Percentiles rank a stretch among this genome's conserved stretches.
Conservation (phyloP, 1,284 basidiomycete genomes). For the Cystobasidium slooffiae region DNA sequence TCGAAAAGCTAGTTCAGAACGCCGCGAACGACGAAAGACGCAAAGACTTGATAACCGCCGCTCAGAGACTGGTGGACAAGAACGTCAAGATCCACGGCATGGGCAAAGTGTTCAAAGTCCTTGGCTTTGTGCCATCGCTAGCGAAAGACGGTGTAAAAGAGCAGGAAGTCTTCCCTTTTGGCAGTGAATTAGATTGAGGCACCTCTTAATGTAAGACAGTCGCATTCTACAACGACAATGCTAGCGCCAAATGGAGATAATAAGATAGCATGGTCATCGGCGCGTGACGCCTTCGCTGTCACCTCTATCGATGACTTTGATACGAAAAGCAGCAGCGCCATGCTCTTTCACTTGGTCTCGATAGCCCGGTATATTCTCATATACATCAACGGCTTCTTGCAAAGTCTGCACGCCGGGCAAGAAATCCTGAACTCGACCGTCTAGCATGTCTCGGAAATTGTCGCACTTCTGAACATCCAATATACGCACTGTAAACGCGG, state of each 20-base stretch:
- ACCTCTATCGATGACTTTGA: slow-evolving; percentile 8
- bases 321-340: slow-evolving; percentile 21
- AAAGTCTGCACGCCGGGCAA: slow-evolving; percentile 15
- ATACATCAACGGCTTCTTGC: slow-evolving; percentile 9
- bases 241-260: too few relatives aligned
- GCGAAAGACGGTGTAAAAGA: background rate
- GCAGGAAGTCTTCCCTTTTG: slow-evolving; percentile 57
- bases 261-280: background rate
- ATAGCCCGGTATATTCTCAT: slow-evolving; percentile 25
- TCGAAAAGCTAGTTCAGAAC: slow-evolving; percentile 63
- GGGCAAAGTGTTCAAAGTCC: slow-evolving; percentile 62
- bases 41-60: slow-evolving; percentile 59
- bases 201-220: background rate
- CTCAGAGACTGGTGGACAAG: slow-evolving; percentile 62
- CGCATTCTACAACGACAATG: too few relatives aligned
- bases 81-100: slow-evolving; percentile 62
- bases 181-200: slow-evolving; percentile 31
- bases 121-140: slow-evolving; percentile 59
- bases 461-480: slow-evolving; percentile 28
- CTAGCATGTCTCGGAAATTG: slow-evolving; percentile 30
- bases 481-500: slow-evolving; percentile 23
- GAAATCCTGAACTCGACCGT: slow-evolving; percentile 12
- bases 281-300: background rate
- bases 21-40: slow-evolving; percentile 62
- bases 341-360: slow-evolving; percentile 6